Evolutionary conservation across 1,284 basidiomycete genomes (phyloP).

Genomic region (Apiotrichum brassicae): DNA sequence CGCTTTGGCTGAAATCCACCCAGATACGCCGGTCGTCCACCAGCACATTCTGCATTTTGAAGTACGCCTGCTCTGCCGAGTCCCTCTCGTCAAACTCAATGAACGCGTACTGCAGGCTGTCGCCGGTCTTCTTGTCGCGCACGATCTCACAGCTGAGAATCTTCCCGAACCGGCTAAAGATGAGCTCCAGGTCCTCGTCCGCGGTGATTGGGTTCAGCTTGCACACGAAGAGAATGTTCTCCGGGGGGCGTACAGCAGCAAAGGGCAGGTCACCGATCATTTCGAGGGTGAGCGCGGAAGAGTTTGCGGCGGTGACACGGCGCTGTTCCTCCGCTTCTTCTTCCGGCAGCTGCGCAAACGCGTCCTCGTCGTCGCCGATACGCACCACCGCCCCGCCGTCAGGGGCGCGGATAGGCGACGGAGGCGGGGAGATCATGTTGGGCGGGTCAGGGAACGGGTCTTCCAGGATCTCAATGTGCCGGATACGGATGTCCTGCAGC

Average conservation of each 20-base stretch:
- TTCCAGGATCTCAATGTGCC: conserved; percentile 88
- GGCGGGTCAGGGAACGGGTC: conserved; percentile 89
- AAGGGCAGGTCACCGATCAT: conserved; percentile 99
- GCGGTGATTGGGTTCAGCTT: conserved; percentile 93
- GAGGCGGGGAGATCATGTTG: conserved; percentile 57
- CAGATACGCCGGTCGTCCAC: conserved; percentile 98
- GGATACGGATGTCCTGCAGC: conserved; percentile 85
- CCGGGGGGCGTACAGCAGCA: conserved; percentile 93
- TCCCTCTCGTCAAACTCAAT: conserved; percentile 94
- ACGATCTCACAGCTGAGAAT: conserved; percentile 98
- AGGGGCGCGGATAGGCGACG: conserved; percentile 69
- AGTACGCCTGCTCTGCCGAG: conserved; percentile 94
- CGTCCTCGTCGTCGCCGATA: conserved; percentile 86
- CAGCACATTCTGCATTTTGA: conserved; percentile 99
- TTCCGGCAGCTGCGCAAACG: conserved; percentile 56
- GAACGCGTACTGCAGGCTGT: conserved; percentile 95
- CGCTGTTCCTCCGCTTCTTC: conserved; percentile 73
- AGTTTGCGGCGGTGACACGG: conserved; percentile 76
- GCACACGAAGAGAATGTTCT: conserved; percentile 98
- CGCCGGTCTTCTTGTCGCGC: conserved; percentile 88
- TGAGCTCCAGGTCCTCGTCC: conserved; percentile 93
- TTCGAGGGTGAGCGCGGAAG: conserved; percentile 91
- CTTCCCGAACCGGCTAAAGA: conserved; percentile 89
- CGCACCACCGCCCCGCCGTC: conserved; percentile 61
- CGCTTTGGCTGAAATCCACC: conserved; percentile 97